Percentiles rank a stretch among this genome's conserved stretches.
Evolutionary conservation across 1,284 basidiomycete genomes (phyloP).

Genomic region (Sanghuangporus weigelae): DNA sequence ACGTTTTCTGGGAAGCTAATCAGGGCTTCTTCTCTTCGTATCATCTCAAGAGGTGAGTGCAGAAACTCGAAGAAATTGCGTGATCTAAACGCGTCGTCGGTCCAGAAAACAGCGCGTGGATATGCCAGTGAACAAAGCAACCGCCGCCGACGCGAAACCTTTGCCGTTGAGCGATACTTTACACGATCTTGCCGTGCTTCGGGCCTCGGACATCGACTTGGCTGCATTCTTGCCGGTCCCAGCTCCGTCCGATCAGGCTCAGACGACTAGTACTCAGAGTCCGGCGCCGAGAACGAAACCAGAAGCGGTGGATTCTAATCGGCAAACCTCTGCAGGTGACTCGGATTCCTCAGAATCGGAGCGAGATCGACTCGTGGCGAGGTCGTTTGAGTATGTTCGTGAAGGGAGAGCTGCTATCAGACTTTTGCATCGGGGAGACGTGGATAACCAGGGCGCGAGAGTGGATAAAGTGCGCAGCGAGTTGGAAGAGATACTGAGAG

Average conservation of each 20-base stretch:
- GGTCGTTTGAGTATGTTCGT: constrained; percentile 33
- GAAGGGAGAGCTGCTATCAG: constrained; percentile 51
- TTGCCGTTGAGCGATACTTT: constrained; percentile 56
- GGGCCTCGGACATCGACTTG: constrained; percentile 54
- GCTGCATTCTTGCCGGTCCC: constrained; percentile 32
- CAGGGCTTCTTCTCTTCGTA: neutral
- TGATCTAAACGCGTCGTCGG: neutral
- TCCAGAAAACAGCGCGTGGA: neutral
- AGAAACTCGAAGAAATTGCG: neutral
- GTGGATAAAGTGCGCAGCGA: constrained; percentile 46
- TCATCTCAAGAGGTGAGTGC: neutral
- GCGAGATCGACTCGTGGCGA: constrained; percentile 11
- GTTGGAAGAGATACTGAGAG: constrained; percentile 47
- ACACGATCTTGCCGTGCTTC: constrained; percentile 66
- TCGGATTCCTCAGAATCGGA: neutral
- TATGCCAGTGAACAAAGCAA: constrained; percentile 5
- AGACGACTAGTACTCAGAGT: constrained; percentile 16
- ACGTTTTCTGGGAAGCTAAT: neutral
- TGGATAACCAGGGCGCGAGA: constrained; percentile 42
- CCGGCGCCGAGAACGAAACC: constrained; percentile 28
- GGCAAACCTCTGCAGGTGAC: neutral
- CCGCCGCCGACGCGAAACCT: constrained; percentile 9
- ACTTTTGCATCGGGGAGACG: constrained; percentile 46
- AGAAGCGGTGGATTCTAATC: neutral
- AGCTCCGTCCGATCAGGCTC: constrained; percentile 16